Base-by-base conservation (phyloP, 1,284 basidiomycete species). In the Ustilago xerochloae region DNA sequence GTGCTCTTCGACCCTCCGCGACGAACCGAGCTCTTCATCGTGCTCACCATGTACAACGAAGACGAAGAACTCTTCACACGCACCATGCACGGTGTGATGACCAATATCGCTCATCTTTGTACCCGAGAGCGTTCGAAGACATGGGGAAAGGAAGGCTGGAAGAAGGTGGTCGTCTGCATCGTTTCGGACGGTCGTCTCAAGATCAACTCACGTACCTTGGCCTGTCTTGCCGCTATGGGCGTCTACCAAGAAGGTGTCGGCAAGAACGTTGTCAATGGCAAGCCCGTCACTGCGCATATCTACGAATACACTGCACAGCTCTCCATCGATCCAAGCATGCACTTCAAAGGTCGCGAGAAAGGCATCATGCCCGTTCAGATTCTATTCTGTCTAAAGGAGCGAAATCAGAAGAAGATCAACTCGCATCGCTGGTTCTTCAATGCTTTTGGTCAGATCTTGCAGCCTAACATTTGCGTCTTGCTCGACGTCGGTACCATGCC, bases 91-190 rank as follows among this genome's bases (percentile, higher is more conserved):
- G 81, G 81, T 38, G 81, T 83, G 50, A 79, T 83, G 81, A 79
- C 67, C 52, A 83, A 83, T 62, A 81, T 83, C 46, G 80, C 85
- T 13, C 85, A 97, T 53, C 84, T 95, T 65, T 94, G 92, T 84
- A 91, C 90, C 75, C 87, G 93, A 20, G 91, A 91, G 45, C 86
- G 92, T 57, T 92, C 90, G 77, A 93, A 93, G 87, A 97, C 91
- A 1, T 97, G 95, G 95, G 94, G 94, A 1, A 91, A 93, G 83
- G 93, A 97, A 0, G 94, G 94, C 0, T 97, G 95, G 95, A 96
- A 97, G 87, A 97, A 97, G 74, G 84, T 83, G 22, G 81, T 83
- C n/a, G 81, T 83, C 26, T 70, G 68, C 35, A 97, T 99, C 74
- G 92, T 98, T 36, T 92, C 95, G 1, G 96, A 98, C 82, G 96